phyloP scores from a whole-genome alignment of 345 rosid genomes.

The Pistacia atlantica region DNA sequence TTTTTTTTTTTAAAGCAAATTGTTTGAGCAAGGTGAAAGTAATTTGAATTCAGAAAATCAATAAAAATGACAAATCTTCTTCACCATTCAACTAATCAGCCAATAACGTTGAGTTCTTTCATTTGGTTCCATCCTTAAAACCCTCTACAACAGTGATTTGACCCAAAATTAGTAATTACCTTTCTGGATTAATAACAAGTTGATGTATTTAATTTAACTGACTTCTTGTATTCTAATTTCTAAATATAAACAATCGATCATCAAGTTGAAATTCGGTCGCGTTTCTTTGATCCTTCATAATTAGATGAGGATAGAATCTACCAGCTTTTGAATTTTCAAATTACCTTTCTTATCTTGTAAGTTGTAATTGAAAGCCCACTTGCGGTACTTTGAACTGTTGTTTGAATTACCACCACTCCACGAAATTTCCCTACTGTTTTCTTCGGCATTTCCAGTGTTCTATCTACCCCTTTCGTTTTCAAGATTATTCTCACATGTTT shows the following conservation, averaged over 20 bases:
- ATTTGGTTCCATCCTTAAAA: not conserved
- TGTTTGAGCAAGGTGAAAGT: too few relatives aligned
- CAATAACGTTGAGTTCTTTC: not conserved
- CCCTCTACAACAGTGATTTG: too few relatives aligned
- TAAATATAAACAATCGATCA: too few relatives aligned
- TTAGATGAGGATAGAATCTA: not conserved
- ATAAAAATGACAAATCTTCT: too few relatives aligned
- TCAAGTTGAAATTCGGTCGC: not conserved
- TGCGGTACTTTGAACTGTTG: not conserved
- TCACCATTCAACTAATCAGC: too few relatives aligned
- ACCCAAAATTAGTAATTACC: too few relatives aligned
- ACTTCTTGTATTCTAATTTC: too few relatives aligned
- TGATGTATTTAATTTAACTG: not conserved
- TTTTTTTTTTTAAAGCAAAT: too few relatives aligned
- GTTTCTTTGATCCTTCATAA: not conserved
- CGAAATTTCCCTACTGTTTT: not conserved
- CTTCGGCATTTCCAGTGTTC: not conserved
- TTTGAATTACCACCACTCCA: not conserved
- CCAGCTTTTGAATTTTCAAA: not conserved
- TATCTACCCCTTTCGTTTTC: not conserved
- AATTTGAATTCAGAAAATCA: too few relatives aligned
- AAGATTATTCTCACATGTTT: not conserved
- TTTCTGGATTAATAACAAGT: not conserved
- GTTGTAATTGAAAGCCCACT: constrained; percentile 1
- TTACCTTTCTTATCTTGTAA: not conserved